Evolutionary conservation across 148 eudicot species (phyloP).

Genomic region (Rhododendron vialii): DNA sequence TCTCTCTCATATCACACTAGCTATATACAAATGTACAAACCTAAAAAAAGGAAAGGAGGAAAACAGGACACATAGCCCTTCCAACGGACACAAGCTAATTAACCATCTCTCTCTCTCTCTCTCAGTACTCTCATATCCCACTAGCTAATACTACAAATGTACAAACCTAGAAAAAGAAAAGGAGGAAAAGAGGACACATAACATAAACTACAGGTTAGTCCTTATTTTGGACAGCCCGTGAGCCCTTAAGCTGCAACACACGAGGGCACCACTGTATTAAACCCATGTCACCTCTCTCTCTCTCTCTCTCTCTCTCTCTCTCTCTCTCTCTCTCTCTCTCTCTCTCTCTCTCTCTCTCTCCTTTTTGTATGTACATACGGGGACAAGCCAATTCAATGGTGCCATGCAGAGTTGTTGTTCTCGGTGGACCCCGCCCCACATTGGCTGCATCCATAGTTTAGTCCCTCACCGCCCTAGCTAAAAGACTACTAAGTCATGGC

Average conservation of each 20-base stretch:
- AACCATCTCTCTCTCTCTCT: neutral
- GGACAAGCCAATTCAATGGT: conserved; percentile 8
- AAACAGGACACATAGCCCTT: too few species aligned
- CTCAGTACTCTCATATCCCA: neutral
- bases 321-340: neutral
- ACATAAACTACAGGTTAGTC: neutral
- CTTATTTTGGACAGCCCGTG: neutral
- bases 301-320: neutral
- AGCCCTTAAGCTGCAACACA: neutral
- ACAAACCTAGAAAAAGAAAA: neutral
- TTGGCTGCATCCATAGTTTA: neutral
- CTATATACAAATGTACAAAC: too few species aligned
- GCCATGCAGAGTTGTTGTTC: neutral
- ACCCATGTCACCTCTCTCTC: neutral
- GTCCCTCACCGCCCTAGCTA: neutral
- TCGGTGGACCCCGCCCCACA: conserved; percentile 2
- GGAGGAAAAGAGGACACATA: neutral
- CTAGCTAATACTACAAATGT: neutral
- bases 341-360: neutral
- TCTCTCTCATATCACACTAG: too few species aligned
- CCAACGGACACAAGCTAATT: too few species aligned
- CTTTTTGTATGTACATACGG: neutral
- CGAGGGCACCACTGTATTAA: neutral
- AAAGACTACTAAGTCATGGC: neutral
- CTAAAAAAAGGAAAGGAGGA: too few species aligned